Conservation (phyloP, 306 rosid species). For the Casuarina equisetifolia region DNA sequence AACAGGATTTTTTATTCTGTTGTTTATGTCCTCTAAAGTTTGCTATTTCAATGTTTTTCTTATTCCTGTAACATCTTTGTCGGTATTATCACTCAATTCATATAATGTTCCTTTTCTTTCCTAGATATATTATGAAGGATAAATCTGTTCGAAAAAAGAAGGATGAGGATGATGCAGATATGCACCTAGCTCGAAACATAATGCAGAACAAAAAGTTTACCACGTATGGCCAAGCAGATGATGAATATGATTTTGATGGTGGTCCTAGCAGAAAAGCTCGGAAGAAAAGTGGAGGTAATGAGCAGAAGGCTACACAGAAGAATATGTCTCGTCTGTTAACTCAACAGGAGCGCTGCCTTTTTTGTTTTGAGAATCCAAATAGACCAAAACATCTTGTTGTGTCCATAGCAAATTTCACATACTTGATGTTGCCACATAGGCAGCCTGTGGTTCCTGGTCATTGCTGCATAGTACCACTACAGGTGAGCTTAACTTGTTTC, state of each 20-base stretch:
- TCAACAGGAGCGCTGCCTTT: slow-evolving; percentile 78
- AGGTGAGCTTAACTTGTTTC: slow-evolving; percentile 49
- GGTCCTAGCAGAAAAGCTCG: slow-evolving; percentile 58
- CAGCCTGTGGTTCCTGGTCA: slow-evolving; percentile 85
- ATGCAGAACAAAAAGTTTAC: slow-evolving; percentile 74
- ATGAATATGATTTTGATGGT: slow-evolving; percentile 82
- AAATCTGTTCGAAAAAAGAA: slow-evolving; percentile 48
- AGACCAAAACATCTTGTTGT: slow-evolving; percentile 82
- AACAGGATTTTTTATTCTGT: background rate
- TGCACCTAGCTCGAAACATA: slow-evolving; percentile 78
- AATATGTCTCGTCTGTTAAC: slow-evolving; percentile 45
- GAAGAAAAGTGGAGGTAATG: slow-evolving; percentile 63
- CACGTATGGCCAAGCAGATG: slow-evolving; percentile 67
- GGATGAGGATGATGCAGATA: slow-evolving; percentile 77
- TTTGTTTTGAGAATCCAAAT: slow-evolving; percentile 79
- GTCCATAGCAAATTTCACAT: slow-evolving; percentile 73
- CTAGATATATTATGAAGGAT: slow-evolving; percentile 51
- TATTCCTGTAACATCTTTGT: background rate
- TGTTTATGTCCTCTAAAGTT: slow-evolving; percentile 11
- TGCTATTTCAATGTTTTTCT: slow-evolving; percentile 9
- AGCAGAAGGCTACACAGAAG: slow-evolving; percentile 45
- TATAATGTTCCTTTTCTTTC: slow-evolving; percentile 18
- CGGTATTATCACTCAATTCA: slow-evolving; percentile 18
- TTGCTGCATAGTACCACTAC: slow-evolving; percentile 87
- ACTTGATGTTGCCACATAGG: slow-evolving; percentile 87